These are phyloP conservation scores for Chalciporus chontae DNA, from an alignment of 768 basidiomycete species.

Conservation along the genomic window DNA sequence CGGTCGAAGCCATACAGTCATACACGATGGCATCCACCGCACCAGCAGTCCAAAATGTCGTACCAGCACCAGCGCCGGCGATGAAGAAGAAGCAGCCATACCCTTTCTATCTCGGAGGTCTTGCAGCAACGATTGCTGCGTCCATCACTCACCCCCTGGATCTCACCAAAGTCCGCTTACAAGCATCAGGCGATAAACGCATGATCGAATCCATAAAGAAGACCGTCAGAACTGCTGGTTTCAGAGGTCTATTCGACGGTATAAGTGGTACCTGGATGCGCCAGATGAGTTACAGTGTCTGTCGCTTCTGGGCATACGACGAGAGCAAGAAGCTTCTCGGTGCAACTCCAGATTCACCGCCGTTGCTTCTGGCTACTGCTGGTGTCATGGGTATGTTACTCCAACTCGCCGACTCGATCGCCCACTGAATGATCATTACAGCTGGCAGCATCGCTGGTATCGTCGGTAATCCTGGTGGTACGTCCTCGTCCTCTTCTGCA, in stretches of 20 bases:
- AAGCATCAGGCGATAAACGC: constrained; percentile 88
- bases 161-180: constrained; percentile 87
- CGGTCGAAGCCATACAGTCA: background rate
- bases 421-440: constrained; percentile 23
- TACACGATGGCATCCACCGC: constrained; percentile 17
- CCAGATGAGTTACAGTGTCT: constrained; percentile 91
- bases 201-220: constrained; percentile 84
- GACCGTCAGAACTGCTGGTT: constrained; percentile 77
- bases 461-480: constrained; percentile 86
- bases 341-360: constrained; percentile 60
- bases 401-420: background rate
- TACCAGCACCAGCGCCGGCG: constrained; percentile 3
- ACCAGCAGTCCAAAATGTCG: constrained; percentile 8
- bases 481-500: constrained; percentile 10
- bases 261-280: constrained; percentile 86
- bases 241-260: constrained; percentile 74
- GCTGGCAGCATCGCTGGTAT: constrained; percentile 85
- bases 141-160: constrained; percentile 85
- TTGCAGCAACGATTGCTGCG: constrained; percentile 86
- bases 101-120: constrained; percentile 85
- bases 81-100: constrained; percentile 69
- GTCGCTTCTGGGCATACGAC: constrained; percentile 92
- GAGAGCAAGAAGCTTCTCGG: constrained; percentile 83
- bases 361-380: constrained; percentile 77
- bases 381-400: constrained; percentile 76